A percentile compares a stretch with the other conserved stretches of the same genome.
Conservation (phyloP, 768 basidiomycete species). For the Nevesoporus exiguus region DNA sequence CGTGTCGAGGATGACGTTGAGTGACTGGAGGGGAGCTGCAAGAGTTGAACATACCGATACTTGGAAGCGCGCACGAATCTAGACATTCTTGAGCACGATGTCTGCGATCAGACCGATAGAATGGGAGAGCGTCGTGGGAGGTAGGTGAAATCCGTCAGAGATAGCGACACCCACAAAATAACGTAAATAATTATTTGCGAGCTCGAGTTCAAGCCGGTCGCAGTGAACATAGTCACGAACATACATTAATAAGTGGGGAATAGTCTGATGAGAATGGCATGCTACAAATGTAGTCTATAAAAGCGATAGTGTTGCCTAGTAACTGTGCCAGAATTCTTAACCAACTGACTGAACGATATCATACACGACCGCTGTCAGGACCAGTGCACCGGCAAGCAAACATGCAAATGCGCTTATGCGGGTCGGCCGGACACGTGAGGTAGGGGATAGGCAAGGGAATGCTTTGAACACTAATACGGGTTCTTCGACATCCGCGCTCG, state of each 20-base stretch:
- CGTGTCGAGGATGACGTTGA: background rate
- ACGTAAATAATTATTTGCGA: background rate
- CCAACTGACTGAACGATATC: conserved; percentile 5
- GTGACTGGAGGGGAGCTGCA: conserved; percentile 1
- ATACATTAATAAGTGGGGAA: too few species aligned
- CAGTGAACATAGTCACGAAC: too few species aligned
- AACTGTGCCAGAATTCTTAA: background rate
- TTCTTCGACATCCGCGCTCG: background rate
- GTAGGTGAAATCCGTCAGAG: background rate
- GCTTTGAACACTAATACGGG: conserved; percentile 9
- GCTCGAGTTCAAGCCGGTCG: too few species aligned
- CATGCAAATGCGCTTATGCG: conserved; percentile 9
- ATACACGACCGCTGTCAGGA: conserved; percentile 19
- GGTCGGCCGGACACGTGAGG: conserved; percentile 9
- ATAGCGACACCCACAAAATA: background rate
- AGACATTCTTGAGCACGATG: conserved; percentile 51
- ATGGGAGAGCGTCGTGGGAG: too few species aligned
- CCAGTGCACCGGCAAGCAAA: conserved; percentile 4
- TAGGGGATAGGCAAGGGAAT: conserved; percentile 9
- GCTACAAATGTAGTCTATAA: background rate
- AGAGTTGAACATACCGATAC: conserved; percentile 58
- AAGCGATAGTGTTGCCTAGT: too few species aligned
- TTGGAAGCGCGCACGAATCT: conserved; percentile 85
- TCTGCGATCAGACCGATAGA: background rate
- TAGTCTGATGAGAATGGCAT: too few species aligned